Base-by-base conservation (phyloP, 2,329 filamentous ascomycete species). In the Pyricularia sp. region DNA sequence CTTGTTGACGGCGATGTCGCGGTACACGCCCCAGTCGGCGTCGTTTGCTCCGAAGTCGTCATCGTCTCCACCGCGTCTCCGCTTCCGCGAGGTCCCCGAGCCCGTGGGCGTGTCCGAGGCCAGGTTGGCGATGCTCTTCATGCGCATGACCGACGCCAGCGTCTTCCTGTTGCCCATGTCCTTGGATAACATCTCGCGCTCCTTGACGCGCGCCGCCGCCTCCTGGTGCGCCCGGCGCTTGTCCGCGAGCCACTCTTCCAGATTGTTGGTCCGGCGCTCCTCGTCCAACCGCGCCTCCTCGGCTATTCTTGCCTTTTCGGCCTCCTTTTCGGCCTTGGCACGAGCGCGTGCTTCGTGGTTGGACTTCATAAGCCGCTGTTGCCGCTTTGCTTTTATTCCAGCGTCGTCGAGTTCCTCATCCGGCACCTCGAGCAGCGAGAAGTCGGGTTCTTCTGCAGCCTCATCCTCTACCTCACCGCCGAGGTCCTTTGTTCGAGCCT, bases 31-130 rank as follows among this genome's bases (percentile, higher is more conserved):
- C 95, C 95, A 99, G 78, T 99, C 95, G 69, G 96, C 94, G 76
- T 99, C 95, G 78, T 99, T 94, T 66, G 94, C 94, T 69, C 95
- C 95, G 76, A 99, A 99, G 70, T 92, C 93, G 77, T 99, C 95
- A 74, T 99, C 95, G 76, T 98, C 94, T 4, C 90, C 92, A 9
- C 93, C 93, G 23, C 94, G 89, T 12, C 93, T 85, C 68, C 94
- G 88, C 79, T 97, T 96, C 78, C 94, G 93, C 17, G 50, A 33
- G 28, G 93, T 94, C 66, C 93, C 93, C 70, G 92, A 93, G 7
- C 80, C 81, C 68, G 85, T 83, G 0, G 94, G 93, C 6, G 88
- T 89, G 78, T 99, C 95, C 0, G 94, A 94, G 3, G 95, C 95
- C 1, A 99, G 89, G 76, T 97, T 97, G 70, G 95, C 95, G 70